Conservation (phyloP, 169 alveolate species). For the Plasmodium vivax region DNA sequence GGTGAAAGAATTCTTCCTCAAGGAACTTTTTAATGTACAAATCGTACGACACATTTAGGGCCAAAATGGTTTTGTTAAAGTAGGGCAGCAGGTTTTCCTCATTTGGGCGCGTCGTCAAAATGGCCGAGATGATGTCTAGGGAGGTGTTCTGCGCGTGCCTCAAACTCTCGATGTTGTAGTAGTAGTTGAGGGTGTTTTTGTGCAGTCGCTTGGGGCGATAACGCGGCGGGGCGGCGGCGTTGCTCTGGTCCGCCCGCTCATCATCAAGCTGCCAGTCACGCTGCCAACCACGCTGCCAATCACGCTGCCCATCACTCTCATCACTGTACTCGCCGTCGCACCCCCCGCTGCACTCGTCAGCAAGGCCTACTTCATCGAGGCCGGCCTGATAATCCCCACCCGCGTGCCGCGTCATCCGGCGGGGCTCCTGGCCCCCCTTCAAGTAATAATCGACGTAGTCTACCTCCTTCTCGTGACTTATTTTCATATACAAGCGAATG, state of each 20-base stretch:
- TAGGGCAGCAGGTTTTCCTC: conserved; percentile 22
- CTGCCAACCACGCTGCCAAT: background rate
- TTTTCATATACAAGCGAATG: conserved; percentile 67
- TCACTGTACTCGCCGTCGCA: background rate
- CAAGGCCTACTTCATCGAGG: background rate
- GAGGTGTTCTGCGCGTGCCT: conserved; percentile 1
- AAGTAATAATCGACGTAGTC: conserved; percentile 67
- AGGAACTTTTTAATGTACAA: conserved; percentile 45
- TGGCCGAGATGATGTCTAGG: conserved; percentile 37
- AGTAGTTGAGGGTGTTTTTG: conserved; percentile 68
- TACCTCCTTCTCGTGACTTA: conserved; percentile 33
- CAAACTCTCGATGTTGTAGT: conserved; percentile 52
- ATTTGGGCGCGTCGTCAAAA: conserved; percentile 22
- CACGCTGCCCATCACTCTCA: background rate
- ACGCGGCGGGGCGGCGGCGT: background rate
- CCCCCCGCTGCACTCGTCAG: background rate
- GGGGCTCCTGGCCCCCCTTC: background rate
- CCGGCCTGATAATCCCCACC: background rate
- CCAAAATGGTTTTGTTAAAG: conserved; percentile 52
- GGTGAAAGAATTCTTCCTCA: conserved; percentile 58
- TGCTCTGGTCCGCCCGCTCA: background rate
- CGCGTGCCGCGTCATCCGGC: background rate
- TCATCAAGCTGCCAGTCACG: background rate
- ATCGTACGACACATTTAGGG: conserved; percentile 70
- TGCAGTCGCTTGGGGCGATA: conserved; percentile 24